phyloP scores from a whole-genome alignment of 2,329 filamentous ascomycete genomes.

The Penicillium sp. region DNA sequence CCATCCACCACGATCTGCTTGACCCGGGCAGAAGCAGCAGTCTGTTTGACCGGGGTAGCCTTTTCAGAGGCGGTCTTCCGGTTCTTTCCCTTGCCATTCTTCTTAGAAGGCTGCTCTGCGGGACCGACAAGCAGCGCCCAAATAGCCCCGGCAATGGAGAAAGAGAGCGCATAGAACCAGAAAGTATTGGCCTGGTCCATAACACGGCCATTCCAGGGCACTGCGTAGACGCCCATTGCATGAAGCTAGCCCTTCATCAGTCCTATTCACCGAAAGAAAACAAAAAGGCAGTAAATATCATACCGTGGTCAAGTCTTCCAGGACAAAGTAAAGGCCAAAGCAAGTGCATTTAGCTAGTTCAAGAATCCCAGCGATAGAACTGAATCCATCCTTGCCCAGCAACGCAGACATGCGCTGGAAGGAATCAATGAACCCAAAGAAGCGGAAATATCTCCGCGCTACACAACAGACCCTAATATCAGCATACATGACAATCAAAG shows the following conservation, averaged over 20 bases:
- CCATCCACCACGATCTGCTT: conserved; percentile 57
- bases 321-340: conserved; percentile 65
- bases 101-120: conserved; percentile 21
- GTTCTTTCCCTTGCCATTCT: conserved; percentile 23
- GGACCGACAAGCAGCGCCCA: conserved; percentile 24
- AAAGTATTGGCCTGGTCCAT: conserved; percentile 64
- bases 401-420: conserved; percentile 55
- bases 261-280: background rate
- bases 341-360: conserved; percentile 59
- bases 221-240: conserved; percentile 53
- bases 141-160: conserved; percentile 46
- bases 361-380: conserved; percentile 39
- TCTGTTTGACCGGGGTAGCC: background rate
- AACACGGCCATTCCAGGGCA: conserved; percentile 47
- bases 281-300: conserved; percentile 35
- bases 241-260: conserved; percentile 35
- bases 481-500: background rate
- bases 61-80: conserved; percentile 23
- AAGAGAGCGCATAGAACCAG: conserved; percentile 65
- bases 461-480: conserved; percentile 2
- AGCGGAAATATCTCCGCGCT: conserved; percentile 64
- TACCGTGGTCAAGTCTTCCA: conserved; percentile 65
- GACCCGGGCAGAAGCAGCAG: conserved; percentile 33
- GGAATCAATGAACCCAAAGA: conserved; percentile 66
- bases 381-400: conserved; percentile 30